phyloP scores from a whole-genome alignment of 2,329 filamentous ascomycete genomes.

The Fusarium concolor region DNA sequence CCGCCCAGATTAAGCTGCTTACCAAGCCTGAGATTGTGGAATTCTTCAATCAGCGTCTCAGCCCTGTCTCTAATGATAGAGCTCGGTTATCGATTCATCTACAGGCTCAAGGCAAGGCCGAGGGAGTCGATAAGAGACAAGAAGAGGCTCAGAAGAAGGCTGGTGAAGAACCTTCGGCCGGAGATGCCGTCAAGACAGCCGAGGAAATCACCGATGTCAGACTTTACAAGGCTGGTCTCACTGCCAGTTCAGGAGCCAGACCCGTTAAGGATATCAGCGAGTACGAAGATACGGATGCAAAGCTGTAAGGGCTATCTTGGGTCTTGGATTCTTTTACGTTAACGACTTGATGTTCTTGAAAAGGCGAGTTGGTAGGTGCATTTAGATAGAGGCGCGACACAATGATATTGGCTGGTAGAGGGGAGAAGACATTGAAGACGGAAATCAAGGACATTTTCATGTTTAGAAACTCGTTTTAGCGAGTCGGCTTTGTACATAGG shows the following conservation, averaged over 20 bases:
- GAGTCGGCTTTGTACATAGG: slow-evolving; percentile 18
- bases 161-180: slow-evolving; percentile 47
- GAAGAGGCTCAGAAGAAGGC: slow-evolving; percentile 55
- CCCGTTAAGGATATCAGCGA: slow-evolving; percentile 81
- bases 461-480: slow-evolving; percentile 12
- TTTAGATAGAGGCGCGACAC: slow-evolving; percentile 29
- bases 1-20: slow-evolving; percentile 76
- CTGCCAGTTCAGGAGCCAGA: slow-evolving; percentile 77
- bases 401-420: slow-evolving; percentile 20
- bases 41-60: slow-evolving; percentile 82
- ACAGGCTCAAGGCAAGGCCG: slow-evolving; percentile 72
- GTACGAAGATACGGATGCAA: slow-evolving; percentile 87
- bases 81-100: slow-evolving; percentile 90
- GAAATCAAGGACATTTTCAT: neutral
- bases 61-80: slow-evolving; percentile 76
- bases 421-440: slow-evolving; percentile 4
- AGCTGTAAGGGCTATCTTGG: slow-evolving; percentile 65
- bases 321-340: slow-evolving; percentile 1
- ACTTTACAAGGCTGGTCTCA: slow-evolving; percentile 81
- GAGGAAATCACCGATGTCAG: slow-evolving; percentile 81
- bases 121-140: slow-evolving; percentile 62
- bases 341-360: slow-evolving; percentile 7
- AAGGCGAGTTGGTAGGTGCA: slow-evolving; percentile 18
- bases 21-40: slow-evolving; percentile 83
- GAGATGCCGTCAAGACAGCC: slow-evolving; percentile 55